These are phyloP conservation scores for Dendrobium catenatum DNA, from an alignment of 106 monocot species.

Conservation along the genomic window DNA sequence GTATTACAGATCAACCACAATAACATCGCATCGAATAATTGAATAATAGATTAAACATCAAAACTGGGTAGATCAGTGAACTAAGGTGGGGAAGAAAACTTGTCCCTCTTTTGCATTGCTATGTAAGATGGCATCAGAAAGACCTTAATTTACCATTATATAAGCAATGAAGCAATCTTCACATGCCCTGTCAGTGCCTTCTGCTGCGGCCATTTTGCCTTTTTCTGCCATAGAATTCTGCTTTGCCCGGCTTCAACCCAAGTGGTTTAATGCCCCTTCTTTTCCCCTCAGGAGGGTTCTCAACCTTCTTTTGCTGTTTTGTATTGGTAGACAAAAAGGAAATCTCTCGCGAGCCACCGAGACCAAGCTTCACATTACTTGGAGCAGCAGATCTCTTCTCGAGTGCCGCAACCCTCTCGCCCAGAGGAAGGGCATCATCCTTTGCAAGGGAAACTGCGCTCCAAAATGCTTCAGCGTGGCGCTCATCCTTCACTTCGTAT, in stretches of 20 bases:
- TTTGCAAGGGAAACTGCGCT: conserved; percentile 55
- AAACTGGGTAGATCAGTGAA: no score
- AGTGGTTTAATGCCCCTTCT: conserved; percentile 58
- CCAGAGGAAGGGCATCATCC: conserved; percentile 71
- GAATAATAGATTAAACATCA: no score
- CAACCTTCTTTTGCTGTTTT: conserved; percentile 18
- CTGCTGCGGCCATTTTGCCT: conserved; percentile 16
- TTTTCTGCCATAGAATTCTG: conserved; percentile 40
- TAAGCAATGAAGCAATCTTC: no score
- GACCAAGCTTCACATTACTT: conserved; percentile 50
- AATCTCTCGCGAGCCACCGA: conserved; percentile 84
- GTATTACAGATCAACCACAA: no score
- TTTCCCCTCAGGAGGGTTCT: conserved; percentile 29
- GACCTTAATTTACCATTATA: no score
- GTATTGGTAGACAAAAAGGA: conserved; percentile 54
- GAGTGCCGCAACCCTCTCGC: conserved; percentile 48
- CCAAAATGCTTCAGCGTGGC: conserved; percentile 84
- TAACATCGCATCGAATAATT: no score
- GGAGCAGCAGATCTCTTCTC: conserved; percentile 13
- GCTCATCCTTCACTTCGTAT: conserved; percentile 94
- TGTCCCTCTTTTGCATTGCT: no score
- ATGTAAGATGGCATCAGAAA: no score
- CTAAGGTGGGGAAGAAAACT: no score
- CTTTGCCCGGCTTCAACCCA: conserved; percentile 60
- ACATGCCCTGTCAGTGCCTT: no score